Base-by-base conservation (phyloP, 495 filamentous ascomycete genomes). In the Aspergillus sclerotiicarbonarius region DNA sequence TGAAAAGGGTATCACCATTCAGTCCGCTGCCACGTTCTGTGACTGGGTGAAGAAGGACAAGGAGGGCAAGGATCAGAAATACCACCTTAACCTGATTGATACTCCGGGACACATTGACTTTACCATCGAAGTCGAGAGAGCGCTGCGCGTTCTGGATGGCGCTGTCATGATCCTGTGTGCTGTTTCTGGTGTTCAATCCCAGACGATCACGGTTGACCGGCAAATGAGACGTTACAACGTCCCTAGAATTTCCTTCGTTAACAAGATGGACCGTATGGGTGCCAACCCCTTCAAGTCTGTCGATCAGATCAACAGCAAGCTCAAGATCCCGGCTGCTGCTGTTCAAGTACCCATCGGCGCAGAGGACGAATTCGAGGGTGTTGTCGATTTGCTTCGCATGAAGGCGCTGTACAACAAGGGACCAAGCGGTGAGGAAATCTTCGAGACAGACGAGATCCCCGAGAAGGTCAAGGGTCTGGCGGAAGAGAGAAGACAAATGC, bases 191-290 rank as follows among this genome's bases (percentile, higher is more conserved):
- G 95, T 99, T 4, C 95, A 99, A 79, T 90, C 85, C 64, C 95
- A 99, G 76, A 99, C 95, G 6, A 96, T 97, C 61, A 99, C 95
- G 1, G 95, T 99, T 51, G 93, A 99, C 72, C 80, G 95, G 58
- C 95, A 99, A 79, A 99, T 99, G 95, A 88, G 89, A 77, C 84
- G 95, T 51, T 99, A 99, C 78, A 96, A 97, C 67, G 85, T 99
- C 51, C 95, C 95, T 33, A 81, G 95, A 59, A 89, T 99, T 64
- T 92, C 88, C 55, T 99, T 99, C 70, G 81, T 99, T 63, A 99
- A 99, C 79, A 99, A 99, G 82, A 99, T 99, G 95, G 95, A 99
- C 67, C 90, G 95, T 57, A 96, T 96, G 87, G 95, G 95, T 49
- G 91, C 95, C 56, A 98, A 99, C 69, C 95, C 95, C 3, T 99